Percentiles rank a stretch among this genome's conserved stretches.
These are phyloP conservation scores for Nemania serpens DNA, from an alignment of 2,329 filamentous ascomycete species.

Conservation along the genomic window DNA sequence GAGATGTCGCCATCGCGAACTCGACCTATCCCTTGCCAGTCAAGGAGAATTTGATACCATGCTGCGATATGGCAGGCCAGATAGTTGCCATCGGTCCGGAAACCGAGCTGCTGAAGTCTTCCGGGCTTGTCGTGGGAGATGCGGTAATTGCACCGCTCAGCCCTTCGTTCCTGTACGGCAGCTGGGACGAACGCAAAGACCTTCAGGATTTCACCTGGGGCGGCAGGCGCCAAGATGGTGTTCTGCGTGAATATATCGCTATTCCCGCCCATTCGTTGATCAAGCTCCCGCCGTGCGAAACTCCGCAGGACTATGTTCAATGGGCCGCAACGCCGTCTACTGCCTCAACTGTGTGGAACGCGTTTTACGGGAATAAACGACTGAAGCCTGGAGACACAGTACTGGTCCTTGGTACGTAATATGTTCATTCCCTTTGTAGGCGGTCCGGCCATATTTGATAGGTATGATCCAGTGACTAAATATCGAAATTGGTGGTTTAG, in stretches of 20 bases:
- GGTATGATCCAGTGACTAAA: neutral
- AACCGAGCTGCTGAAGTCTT: slow-evolving; percentile 1
- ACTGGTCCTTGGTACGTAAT: slow-evolving; percentile 40
- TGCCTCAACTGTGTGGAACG: slow-evolving; percentile 54
- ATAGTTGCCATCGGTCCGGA: slow-evolving; percentile 30
- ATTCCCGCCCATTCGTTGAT: slow-evolving; percentile 48
- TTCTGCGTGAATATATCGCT: slow-evolving; percentile 48
- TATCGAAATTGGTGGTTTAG: slow-evolving; percentile 30
- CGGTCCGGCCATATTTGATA: neutral
- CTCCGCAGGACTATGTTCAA: slow-evolving; percentile 40
- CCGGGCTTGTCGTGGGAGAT: slow-evolving; percentile 39
- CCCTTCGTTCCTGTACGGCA: slow-evolving; percentile 35
- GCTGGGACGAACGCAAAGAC: slow-evolving; percentile 25
- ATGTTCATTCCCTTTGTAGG: neutral
- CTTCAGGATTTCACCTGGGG: slow-evolving; percentile 32
- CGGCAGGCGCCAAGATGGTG: slow-evolving; percentile 42
- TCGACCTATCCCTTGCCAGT: slow-evolving; percentile 39
- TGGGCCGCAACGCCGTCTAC: slow-evolving; percentile 49
- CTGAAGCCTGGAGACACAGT: slow-evolving; percentile 48
- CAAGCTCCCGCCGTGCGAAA: slow-evolving; percentile 41
- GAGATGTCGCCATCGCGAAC: slow-evolving; percentile 41
- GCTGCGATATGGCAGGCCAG: slow-evolving; percentile 45
- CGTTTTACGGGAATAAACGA: slow-evolving; percentile 48
- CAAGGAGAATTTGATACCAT: slow-evolving; percentile 43
- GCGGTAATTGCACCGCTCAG: slow-evolving; percentile 39